These are phyloP conservation scores for Chytridium lagenaria DNA, from an alignment of 371 early-diverging fungal species.

Conservation along the genomic window DNA sequence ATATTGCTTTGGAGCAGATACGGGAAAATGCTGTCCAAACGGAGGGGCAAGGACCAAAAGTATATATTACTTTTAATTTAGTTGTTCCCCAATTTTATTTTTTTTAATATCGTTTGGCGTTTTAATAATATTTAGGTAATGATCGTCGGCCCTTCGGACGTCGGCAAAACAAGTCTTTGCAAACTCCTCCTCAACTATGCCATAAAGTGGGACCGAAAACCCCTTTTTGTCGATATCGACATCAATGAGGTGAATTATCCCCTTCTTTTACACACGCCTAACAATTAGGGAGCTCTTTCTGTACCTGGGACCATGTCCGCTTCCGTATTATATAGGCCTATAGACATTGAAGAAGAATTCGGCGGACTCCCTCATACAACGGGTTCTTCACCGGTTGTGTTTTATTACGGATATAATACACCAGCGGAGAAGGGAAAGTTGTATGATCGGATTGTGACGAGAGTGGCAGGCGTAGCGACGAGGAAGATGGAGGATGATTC, in stretches of 20 bases:
- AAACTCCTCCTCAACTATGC: conserved; percentile 87
- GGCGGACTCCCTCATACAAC: conserved; percentile 73
- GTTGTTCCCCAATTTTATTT: too few species aligned
- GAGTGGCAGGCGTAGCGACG: conserved; percentile 70
- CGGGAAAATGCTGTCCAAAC: conserved; percentile 59
- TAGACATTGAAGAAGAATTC: conserved; percentile 89
- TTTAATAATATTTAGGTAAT: conserved; percentile 61
- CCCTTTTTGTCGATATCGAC: conserved; percentile 87
- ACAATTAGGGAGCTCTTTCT: conserved; percentile 72
- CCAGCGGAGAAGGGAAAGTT: conserved; percentile 79
- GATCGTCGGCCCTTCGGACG: conserved; percentile 89
- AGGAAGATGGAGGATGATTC: conserved; percentile 69
- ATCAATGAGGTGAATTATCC: conserved; percentile 67
- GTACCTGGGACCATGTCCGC: conserved; percentile 89
- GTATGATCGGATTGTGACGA: conserved; percentile 68
- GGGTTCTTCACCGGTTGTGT: conserved; percentile 80
- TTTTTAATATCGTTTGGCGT: conserved; percentile 9
- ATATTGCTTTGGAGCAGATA: conserved; percentile 83
- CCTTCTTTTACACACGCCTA: neutral
- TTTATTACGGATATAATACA: conserved; percentile 87
- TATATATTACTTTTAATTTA: conserved; percentile 37
- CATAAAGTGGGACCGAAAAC: conserved; percentile 72
- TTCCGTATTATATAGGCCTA: conserved; percentile 70
- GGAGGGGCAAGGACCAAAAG: conserved; percentile 71
- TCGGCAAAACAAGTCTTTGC: conserved; percentile 87